Base-by-base conservation (phyloP, 306 rosid species). In the Cicer yamashitae region DNA sequence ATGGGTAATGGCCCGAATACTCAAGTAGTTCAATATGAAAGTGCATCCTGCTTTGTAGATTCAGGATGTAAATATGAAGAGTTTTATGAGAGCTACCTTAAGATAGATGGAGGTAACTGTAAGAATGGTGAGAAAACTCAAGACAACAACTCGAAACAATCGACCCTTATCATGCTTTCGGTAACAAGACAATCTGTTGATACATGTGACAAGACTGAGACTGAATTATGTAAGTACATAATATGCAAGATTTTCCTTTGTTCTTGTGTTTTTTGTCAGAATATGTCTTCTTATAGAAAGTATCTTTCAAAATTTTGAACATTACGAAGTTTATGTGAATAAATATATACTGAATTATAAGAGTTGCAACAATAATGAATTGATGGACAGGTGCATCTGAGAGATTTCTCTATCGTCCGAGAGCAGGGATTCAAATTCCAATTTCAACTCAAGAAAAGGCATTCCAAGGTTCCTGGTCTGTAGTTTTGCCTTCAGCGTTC, bases 91-190 rank as follows among this genome's bases (percentile, higher is more conserved):
- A 93, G 96, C 50, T 88, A 86, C 76, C 79, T 88, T 64, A 86
- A 89, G 79, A 83, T 91, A 8, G 93, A 89, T 73, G 97, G 91
- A 50, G 71, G 73, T 34, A 82, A 66, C 61, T 41, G 56, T 34
- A 80, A 67, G 45, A 84, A 1, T 63, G 87, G 76, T 22, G 91
- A 90, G 80, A 86, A 76, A 74, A 72, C 84, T 71, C 91, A 86
- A 79, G 93, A 87, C 46, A 86, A 50, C 81, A 86, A 71, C 70
- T 63, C 85, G 58, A 87, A 78, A 67, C 89, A 89, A 73, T 86
- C 98, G 20, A 84, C 96, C 38, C 88, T 93, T 72, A 83, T 89
- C 81, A 88, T 86, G 97, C 74, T 86, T 76, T 91, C 98, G 62
- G 88, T 87, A 1, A 88, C 69, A 77, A 87, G 94, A 72, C 73